Evolutionary conservation across 2,329 filamentous ascomycete genomes (phyloP).

Genomic region (Leptosphaerulina australis): DNA sequence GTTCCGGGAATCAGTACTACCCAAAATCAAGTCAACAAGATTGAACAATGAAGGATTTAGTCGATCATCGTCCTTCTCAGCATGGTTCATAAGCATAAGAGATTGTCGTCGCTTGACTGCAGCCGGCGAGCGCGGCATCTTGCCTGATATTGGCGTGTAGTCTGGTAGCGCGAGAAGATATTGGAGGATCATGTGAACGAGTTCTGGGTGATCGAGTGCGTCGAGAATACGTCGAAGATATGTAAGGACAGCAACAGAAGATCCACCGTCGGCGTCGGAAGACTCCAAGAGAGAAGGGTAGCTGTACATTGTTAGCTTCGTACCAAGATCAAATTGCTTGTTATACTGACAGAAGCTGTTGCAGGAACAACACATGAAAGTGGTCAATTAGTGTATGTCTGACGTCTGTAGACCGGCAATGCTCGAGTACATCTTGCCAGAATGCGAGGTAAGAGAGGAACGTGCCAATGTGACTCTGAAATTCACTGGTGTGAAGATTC

Average conservation of each 20-base stretch:
- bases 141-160: constrained; percentile 45
- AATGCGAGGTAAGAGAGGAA: constrained; percentile 95
- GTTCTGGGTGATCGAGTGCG: constrained; percentile 87
- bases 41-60: constrained; percentile 90
- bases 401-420: constrained; percentile 89
- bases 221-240: constrained; percentile 91
- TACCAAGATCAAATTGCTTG: neutral
- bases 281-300: constrained; percentile 96
- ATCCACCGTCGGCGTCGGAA: constrained; percentile 94
- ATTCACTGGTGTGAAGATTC: constrained; percentile 74
- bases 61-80: constrained; percentile 74
- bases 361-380: constrained; percentile 94
- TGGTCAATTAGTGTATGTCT: constrained; percentile 93
- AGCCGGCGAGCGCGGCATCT: constrained; percentile 57
- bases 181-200: constrained; percentile 90
- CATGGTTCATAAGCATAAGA: constrained; percentile 80
- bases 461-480: constrained; percentile 85
- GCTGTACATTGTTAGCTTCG: constrained; percentile 54
- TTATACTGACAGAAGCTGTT: constrained; percentile 78
- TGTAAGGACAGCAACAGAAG: constrained; percentile 92
- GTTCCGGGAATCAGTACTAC: constrained; percentile 82
- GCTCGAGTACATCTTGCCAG: constrained; percentile 97
- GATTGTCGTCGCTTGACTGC: constrained; percentile 84
- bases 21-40: constrained; percentile 85
- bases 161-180: constrained; percentile 87